These are phyloP conservation scores for Porogramme epimiltina DNA, from an alignment of 1,284 basidiomycete species.

Conservation along the genomic window DNA sequence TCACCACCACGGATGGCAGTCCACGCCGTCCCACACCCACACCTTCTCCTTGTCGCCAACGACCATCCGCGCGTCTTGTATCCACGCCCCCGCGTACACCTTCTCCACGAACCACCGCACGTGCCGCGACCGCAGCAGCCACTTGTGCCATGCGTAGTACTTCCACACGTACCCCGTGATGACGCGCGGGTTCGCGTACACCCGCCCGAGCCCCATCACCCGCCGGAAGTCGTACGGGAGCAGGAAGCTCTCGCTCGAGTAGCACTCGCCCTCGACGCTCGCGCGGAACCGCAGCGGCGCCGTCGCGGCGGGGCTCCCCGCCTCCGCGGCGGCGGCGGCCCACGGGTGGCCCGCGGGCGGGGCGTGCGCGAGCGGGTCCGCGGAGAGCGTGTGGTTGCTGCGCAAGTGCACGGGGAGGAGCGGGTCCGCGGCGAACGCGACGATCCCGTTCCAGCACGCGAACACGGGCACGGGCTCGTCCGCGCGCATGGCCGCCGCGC, in stretches of 20 bases:
- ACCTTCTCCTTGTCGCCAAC: slow-evolving; percentile 37
- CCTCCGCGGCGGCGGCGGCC: slow-evolving; percentile 21
- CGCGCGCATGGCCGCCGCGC: slow-evolving; percentile 34
- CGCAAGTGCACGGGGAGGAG: slow-evolving; percentile 39
- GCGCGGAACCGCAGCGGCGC: slow-evolving; percentile 47
- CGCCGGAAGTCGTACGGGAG: slow-evolving; percentile 58
- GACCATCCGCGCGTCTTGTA: slow-evolving; percentile 39
- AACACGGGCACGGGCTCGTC: slow-evolving; percentile 52
- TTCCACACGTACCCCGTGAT: slow-evolving; percentile 39
- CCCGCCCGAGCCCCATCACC: slow-evolving; percentile 40
- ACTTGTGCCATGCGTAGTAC: slow-evolving; percentile 49
- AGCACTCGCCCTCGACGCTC: slow-evolving; percentile 44
- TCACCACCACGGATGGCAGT: slow-evolving; percentile 40
- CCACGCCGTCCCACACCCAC: slow-evolving; percentile 41
- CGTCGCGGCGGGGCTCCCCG: slow-evolving; percentile 35
- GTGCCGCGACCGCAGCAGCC: slow-evolving; percentile 43
- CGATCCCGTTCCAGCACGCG: slow-evolving; percentile 64
- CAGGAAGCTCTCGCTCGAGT: slow-evolving; percentile 55
- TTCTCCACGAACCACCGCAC: slow-evolving; percentile 47
- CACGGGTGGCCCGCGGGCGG: slow-evolving; percentile 25
- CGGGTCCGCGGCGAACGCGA: slow-evolving; percentile 49
- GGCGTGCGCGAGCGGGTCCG: slow-evolving; percentile 25
- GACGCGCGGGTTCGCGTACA: slow-evolving; percentile 49
- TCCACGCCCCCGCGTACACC: slow-evolving; percentile 40
- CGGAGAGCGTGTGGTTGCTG: slow-evolving; percentile 33